Evolutionary conservation across 495 filamentous ascomycete genomes (phyloP).

Genomic region (Barbatosphaeria neglecta): DNA sequence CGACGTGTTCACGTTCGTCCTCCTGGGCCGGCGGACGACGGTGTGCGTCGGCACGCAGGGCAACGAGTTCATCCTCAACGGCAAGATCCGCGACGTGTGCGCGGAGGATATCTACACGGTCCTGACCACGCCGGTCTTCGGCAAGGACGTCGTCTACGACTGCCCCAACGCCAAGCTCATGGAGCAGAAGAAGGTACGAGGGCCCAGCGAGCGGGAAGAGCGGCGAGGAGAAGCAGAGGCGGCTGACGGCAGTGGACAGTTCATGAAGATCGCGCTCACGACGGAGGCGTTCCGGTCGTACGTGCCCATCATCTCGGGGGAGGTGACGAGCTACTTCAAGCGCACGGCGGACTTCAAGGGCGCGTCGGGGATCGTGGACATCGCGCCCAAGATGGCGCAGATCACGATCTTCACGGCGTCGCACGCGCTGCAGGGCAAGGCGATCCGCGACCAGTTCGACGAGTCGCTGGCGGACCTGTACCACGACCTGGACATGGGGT

Average conservation of each 20-base stretch:
- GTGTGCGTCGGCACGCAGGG: constrained; percentile 67
- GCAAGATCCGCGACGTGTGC: constrained; percentile 67
- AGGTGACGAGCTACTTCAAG: constrained; percentile 61
- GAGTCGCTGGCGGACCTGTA: constrained; percentile 61
- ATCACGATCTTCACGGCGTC: constrained; percentile 80
- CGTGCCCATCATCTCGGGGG: constrained; percentile 65
- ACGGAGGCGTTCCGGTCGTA: constrained; percentile 64
- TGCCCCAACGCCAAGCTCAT: constrained; percentile 65
- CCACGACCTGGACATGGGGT: constrained; percentile 78
- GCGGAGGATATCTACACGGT: constrained; percentile 75
- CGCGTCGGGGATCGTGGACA: constrained; percentile 49
- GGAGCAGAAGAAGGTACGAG: constrained; percentile 30
- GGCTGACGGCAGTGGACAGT: constrained; percentile 30
- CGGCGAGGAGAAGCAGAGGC: background rate
- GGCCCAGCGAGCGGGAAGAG: background rate
- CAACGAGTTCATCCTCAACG: constrained; percentile 81
- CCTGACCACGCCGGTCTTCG: constrained; percentile 77
- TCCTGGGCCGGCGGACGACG: constrained; percentile 65
- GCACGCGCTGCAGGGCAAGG: constrained; percentile 67
- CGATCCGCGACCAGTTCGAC: constrained; percentile 65
- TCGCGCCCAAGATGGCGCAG: constrained; percentile 62
- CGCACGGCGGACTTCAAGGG: constrained; percentile 55
- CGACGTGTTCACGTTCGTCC: constrained; percentile 67
- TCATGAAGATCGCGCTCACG: constrained; percentile 78
- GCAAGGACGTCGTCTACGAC: constrained; percentile 78